phyloP scores from a whole-genome alignment of 805 yeast genomes.

The Kuraishia ogatae region DNA sequence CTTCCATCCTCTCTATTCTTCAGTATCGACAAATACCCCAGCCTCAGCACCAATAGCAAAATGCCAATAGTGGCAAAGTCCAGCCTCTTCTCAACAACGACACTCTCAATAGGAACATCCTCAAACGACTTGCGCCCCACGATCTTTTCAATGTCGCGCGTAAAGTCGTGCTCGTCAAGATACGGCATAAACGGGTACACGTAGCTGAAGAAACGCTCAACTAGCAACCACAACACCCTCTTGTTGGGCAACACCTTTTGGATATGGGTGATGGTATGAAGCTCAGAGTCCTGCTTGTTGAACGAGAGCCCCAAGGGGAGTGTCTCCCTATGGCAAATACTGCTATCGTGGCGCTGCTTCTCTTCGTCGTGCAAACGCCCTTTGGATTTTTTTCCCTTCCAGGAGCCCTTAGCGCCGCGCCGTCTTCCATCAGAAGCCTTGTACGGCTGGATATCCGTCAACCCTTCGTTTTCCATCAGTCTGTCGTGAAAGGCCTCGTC shows the following conservation, averaged over 20 bases:
- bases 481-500: constrained; percentile 22
- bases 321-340: constrained; percentile 3
- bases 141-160: constrained; percentile 23
- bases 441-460: constrained; percentile 27
- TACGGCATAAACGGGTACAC: constrained; percentile 41
- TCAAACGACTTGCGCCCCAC: constrained; percentile 26
- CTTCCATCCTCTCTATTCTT: constrained; percentile 19
- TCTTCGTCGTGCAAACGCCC: constrained; percentile 1
- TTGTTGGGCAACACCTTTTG: constrained; percentile 31
- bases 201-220: constrained; percentile 33
- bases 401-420: constrained; percentile 4
- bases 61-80: constrained; percentile 42
- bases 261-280: constrained; percentile 18
- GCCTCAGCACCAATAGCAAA: constrained; percentile 33
- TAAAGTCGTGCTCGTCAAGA: constrained; percentile 28
- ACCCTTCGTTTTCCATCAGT: constrained; percentile 27
- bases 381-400: constrained; percentile 4
- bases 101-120: constrained; percentile 20
- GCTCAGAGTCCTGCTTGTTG: constrained; percentile 12
- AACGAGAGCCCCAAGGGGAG: constrained; percentile 7
- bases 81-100: constrained; percentile 30
- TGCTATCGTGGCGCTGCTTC: constrained; percentile 2
- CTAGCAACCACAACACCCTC: constrained; percentile 34
- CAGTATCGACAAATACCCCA: constrained; percentile 32
- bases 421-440: constrained; percentile 5